Percentiles rank a stretch among this genome's conserved stretches.
Evolutionary conservation across 2,329 filamentous ascomycete genomes (phyloP).

Genomic region (Elsinoe australis): DNA sequence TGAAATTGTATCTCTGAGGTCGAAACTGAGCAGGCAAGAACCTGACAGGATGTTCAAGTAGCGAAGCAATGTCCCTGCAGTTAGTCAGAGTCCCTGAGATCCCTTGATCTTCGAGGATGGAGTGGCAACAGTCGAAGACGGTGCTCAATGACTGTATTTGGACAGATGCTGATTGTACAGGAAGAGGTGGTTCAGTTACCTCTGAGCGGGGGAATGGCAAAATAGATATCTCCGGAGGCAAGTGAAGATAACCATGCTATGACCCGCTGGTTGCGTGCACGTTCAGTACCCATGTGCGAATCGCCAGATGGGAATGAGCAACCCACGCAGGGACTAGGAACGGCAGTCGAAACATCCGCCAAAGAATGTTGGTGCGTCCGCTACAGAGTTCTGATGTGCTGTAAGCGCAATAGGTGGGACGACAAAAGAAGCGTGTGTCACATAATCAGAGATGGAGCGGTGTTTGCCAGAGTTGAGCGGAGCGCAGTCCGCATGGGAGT

Average conservation of each 20-base stretch:
- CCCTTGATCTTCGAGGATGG: too few species aligned
- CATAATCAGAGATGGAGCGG: conserved; percentile 1
- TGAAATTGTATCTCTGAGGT: neutral
- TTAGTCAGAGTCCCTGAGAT: too few species aligned
- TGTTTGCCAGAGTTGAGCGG: too few species aligned
- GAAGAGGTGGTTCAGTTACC: neutral
- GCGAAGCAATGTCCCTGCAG: too few species aligned
- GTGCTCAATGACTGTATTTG: too few species aligned
- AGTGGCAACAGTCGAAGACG: too few species aligned
- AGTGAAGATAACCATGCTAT: neutral
- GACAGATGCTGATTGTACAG: neutral
- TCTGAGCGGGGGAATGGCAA: conserved; percentile 3
- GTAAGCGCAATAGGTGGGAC: too few species aligned
- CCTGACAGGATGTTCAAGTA: too few species aligned
- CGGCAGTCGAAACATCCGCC: conserved; percentile 6
- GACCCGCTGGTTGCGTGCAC: neutral
- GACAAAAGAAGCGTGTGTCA: conserved; percentile 3
- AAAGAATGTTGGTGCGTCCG: too few species aligned
- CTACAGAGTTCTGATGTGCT: too few species aligned
- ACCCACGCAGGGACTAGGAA: conserved; percentile 11
- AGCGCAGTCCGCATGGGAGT: too few species aligned
- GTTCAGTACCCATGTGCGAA: neutral
- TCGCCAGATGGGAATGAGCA: neutral
- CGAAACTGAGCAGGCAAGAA: neutral
- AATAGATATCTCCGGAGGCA: conserved; percentile 3